phyloP scores from a whole-genome alignment of 75 land plant species.

The Selaginella moellendorffii region DNA sequence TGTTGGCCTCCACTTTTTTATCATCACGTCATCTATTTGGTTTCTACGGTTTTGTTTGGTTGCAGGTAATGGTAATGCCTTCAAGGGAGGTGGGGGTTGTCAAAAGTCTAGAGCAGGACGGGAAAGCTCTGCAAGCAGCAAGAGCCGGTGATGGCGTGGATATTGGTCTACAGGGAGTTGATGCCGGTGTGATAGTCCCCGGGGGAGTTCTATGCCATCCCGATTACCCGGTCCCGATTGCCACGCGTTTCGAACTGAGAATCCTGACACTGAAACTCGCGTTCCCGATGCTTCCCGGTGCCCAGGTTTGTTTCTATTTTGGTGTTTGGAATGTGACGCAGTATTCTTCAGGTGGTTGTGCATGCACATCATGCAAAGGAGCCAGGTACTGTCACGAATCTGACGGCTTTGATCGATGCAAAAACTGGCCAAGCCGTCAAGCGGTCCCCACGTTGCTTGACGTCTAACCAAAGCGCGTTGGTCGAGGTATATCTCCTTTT shows the following conservation, averaged over 20 bases:
- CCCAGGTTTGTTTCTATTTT: constrained; percentile 42
- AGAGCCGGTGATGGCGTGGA: constrained; percentile 81
- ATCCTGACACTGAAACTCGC: constrained; percentile 45
- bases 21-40: no score
- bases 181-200: constrained; percentile 32
- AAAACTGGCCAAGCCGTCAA: constrained; percentile 59
- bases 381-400: constrained; percentile 52
- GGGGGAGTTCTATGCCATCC: constrained; percentile 93
- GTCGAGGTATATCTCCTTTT: constrained; percentile 41
- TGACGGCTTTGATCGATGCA: constrained; percentile 56
- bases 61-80: constrained; percentile 92
- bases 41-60: neutral
- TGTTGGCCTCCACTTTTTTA: no score
- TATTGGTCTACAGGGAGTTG: constrained; percentile 61
- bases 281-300: constrained; percentile 58
- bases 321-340: neutral
- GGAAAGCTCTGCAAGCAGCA: constrained; percentile 35
- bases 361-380: constrained; percentile 82
- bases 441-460: constrained; percentile 52
- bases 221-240: constrained; percentile 58
- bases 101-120: constrained; percentile 51
- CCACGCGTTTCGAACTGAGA: constrained; percentile 58
- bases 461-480: constrained; percentile 74
- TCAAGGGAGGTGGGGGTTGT: constrained; percentile 44
- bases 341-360: constrained; percentile 51